Base-by-base conservation (phyloP, 2,329 filamentous ascomycete genomes). In the Helotiales sp. region DNA sequence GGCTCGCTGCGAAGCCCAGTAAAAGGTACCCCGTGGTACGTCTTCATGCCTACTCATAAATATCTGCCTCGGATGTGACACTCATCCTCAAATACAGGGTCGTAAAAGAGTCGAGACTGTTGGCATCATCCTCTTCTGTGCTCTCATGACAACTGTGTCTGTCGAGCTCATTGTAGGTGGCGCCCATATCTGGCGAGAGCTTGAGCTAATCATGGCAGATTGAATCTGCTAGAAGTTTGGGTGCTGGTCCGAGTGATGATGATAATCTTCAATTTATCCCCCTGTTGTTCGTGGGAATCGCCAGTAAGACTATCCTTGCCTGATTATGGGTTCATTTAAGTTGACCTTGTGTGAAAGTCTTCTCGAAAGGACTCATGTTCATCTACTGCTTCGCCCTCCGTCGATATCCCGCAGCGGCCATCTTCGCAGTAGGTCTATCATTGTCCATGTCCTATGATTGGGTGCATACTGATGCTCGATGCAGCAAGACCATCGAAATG, bases 61-160 rank as follows among this genome's bases (percentile, higher is more conserved):
- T 13, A 9, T 6, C 27, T 9, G 40, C 40, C 40, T 25, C 22
- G 25, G 57, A 47, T 53, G n/a, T 22, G 10, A 22, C 40, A 24
- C 33, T 48, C 6, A 15, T 53, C 52, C 57, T 54, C 10, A 6
- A 27, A 17, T 17, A 1, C 63, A 78, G 75, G 84, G 82, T 40
- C 80, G 84, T 7, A 85, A 79, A 4, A 78, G 84, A 55, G 81
- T 87, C 54, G 84, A 87, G 72, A 86, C 84, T 2, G 78, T 87
- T 57, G 84, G 83, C 27, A 83, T 87, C 60, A 84, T 88, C 64
- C 78, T 87, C 46, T 87, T 87, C 70, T 86, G 83, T 61, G 82
- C 84, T 42, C 74, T 87, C 58, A 87, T 87, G 83, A 86, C 84
- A 2, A 87, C 84, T 0, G 84, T 86, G 3, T 83, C 85, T 48